Conservation (phyloP, 2,329 filamentous ascomycete genomes). For the Pseudohalonectria lignicola region DNA sequence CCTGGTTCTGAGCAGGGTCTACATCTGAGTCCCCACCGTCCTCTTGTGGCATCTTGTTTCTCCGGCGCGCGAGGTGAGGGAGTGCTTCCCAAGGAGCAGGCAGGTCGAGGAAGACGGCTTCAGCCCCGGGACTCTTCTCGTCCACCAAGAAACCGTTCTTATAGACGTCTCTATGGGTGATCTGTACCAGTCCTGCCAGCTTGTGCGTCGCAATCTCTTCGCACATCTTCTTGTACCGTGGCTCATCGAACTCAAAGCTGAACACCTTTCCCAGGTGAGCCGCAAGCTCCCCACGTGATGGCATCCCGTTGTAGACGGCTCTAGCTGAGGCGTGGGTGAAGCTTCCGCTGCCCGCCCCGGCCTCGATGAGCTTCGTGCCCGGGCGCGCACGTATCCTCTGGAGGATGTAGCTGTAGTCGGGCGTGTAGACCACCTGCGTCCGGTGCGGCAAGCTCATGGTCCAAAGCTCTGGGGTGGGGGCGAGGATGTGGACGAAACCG, state of each 20-base stretch:
- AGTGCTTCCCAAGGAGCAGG: constrained; percentile 74
- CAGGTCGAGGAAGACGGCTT: constrained; percentile 68
- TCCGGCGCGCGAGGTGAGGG: constrained; percentile 56
- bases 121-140: constrained; percentile 49
- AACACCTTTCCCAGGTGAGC: constrained; percentile 54
- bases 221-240: constrained; percentile 57
- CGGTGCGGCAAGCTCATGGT: constrained; percentile 69
- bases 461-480: constrained; percentile 74
- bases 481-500: constrained; percentile 70
- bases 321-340: constrained; percentile 72
- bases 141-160: constrained; percentile 58
- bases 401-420: constrained; percentile 76
- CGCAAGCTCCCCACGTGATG: neutral
- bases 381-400: constrained; percentile 66
- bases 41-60: constrained; percentile 11
- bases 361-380: constrained; percentile 65
- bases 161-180: constrained; percentile 75
- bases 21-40: constrained; percentile 7
- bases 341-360: constrained; percentile 71
- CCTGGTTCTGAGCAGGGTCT: constrained; percentile 4
- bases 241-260: constrained; percentile 74
- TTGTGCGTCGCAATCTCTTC: constrained; percentile 60
- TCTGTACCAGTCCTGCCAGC: constrained; percentile 52
- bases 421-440: constrained; percentile 79
- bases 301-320: constrained; percentile 60